Evolutionary conservation across 2,329 filamentous ascomycete species (phyloP).

Genomic region (Fusarium abutilonis): DNA sequence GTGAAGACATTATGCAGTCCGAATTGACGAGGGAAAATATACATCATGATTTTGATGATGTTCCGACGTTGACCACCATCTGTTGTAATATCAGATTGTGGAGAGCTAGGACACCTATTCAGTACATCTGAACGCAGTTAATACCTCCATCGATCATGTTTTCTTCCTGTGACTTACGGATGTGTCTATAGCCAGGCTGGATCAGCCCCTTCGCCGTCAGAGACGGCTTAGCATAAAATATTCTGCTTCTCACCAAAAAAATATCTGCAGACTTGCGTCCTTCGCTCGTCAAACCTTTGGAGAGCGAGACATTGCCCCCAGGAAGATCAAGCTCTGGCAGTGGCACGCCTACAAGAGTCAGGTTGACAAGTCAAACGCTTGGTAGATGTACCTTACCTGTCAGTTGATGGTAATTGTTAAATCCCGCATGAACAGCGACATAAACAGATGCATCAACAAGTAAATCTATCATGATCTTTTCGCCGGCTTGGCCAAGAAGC

Average conservation of each 20-base stretch:
- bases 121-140: slow-evolving; percentile 72
- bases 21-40: slow-evolving; percentile 93
- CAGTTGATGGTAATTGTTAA: slow-evolving; percentile 78
- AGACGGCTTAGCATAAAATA: slow-evolving; percentile 83
- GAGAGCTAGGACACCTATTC: slow-evolving; percentile 68
- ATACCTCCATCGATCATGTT: background rate
- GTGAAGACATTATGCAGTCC: slow-evolving; percentile 92
- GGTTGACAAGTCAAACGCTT: background rate
- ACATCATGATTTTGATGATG: slow-evolving; percentile 81
- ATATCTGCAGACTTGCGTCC: slow-evolving; percentile 66
- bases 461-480: slow-evolving; percentile 79
- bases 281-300: background rate
- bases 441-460: slow-evolving; percentile 84
- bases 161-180: slow-evolving; percentile 68
- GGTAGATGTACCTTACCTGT: slow-evolving; percentile 66
- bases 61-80: slow-evolving; percentile 51
- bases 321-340: slow-evolving; percentile 58
- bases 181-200: slow-evolving; percentile 79
- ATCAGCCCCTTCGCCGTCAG: slow-evolving; percentile 74
- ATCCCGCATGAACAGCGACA: slow-evolving; percentile 65
- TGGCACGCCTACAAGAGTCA: slow-evolving; percentile 56
- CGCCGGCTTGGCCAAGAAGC: slow-evolving; percentile 78
- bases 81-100: background rate
- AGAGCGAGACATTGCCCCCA: slow-evolving; percentile 20
- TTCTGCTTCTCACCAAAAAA: slow-evolving; percentile 79